A percentile compares a stretch with the other conserved stretches of the same genome.
phyloP scores from a whole-genome alignment of 441 rosid species.

The Pelargonium hybrid region DNA sequence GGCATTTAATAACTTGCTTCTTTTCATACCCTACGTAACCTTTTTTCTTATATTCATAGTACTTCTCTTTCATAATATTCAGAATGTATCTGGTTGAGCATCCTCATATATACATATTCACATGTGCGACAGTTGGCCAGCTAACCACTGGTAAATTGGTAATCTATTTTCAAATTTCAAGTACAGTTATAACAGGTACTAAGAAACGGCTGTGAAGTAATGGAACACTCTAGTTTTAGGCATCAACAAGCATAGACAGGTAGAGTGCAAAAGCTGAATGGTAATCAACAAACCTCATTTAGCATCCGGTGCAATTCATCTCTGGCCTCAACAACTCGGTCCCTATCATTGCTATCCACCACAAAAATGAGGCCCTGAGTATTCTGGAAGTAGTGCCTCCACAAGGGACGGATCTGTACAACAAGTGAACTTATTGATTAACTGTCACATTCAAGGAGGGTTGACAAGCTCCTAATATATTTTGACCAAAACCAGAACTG shows the following conservation, averaged over 20 bases:
- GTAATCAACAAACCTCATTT: conserved; percentile 14
- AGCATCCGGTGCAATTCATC: conserved; percentile 26
- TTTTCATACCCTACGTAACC: background rate
- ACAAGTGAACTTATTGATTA: background rate
- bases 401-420: conserved; percentile 22
- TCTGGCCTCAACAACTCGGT: conserved; percentile 23
- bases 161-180: too few species aligned
- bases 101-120: background rate
- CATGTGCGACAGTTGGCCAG: too few species aligned
- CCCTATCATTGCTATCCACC: conserved; percentile 24
- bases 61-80: background rate
- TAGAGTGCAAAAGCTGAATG: background rate
- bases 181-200: too few species aligned
- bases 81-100: background rate
- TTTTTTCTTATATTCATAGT: background rate
- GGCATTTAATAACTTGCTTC: background rate
- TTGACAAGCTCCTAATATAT: too few species aligned
- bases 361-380: conserved; percentile 27
- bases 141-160: too few species aligned
- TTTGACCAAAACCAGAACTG: too few species aligned
- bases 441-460: background rate
- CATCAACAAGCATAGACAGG: background rate
- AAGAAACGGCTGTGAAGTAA: background rate
- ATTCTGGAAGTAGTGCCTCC: conserved; percentile 28
- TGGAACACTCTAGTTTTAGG: background rate